Base-by-base conservation (phyloP, 345 rosid species). In the Eucalyptus decipiens region DNA sequence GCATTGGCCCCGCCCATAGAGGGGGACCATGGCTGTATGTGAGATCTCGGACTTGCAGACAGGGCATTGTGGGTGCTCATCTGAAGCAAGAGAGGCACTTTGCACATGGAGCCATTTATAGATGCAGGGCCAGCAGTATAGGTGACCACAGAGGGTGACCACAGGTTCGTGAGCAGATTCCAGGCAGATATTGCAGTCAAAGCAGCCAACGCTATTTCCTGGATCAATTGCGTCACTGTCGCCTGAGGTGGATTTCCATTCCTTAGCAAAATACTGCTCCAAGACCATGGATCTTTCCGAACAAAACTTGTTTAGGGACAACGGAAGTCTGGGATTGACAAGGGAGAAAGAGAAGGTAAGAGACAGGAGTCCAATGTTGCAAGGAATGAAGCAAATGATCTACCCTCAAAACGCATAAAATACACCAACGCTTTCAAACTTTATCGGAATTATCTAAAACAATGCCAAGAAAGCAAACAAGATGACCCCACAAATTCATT, bases 81-180 rank as follows among this genome's bases (percentile, higher is more conserved):
- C 94, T 1, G 93, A 89, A 76, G 93, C 93, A n/a, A 93, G 94
- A 40, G 97, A 94, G 52, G 93, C 90, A 56, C 95, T 94, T 90
- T 95, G 98, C 87, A 95, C 93, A 42, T 94, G 95, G 45, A 96
- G 95, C 99, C 99, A 97, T 91, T 95, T 94, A 92, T 97, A 95
- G 89, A 98, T 96, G 94, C 99, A 98, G 34, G 98, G 97, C 99
- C 99, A 98, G 93, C 99, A 98, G 92, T 96, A 98, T 80, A 98
- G 94, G 92, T 98, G 99, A 51, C 99, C 99, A 49, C 99, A 98
- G 87, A 94, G 95, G 47, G 99, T 97, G 86, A 98, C 99, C 88
- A 98, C 98, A 1, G 99, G 99, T 58, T 98, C 99, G 1, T 76
- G 92, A 9, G 97, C 99, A 85, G 87, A 93, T 60, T 98, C 99